Evolutionary conservation across 2,329 filamentous ascomycete species (phyloP), one percentile per base, ranked within the genome.

Genomic region (Ascomycota sp.): DNA sequence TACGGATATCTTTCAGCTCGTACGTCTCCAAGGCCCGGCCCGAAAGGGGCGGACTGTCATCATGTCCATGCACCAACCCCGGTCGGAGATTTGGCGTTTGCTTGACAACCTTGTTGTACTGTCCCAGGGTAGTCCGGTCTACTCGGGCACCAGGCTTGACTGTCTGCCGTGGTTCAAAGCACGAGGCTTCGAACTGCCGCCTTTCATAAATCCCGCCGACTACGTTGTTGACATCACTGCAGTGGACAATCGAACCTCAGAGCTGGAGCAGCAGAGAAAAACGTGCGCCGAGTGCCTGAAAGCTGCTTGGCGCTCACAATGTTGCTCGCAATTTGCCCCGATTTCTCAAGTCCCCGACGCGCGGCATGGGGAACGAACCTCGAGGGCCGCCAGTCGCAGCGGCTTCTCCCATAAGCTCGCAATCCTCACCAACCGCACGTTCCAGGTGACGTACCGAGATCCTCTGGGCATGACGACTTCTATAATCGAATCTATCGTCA

Each of bases 161-260:
- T 75, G 70, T 29, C 45, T 79, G 4, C 51, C 63, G 0, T 75
- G 79, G 57, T 82, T 85, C 38, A 59, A 63, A 8, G 41, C 47
- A 3, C 51, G 65, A 8, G 75, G 72, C 0, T 64, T 74, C 37
- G 52, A 63, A 9, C 52, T 81, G 27, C 77, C 75, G 1, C 55
- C 69, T 0, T 82, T 81, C 40, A 75, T 80, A 27, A 85, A 85
- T 39, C 78, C 79, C 0, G 78, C 78, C 2, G 78, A 85, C 38
- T 76, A 74, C 42, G 48, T 82, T 29, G 75, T 85, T 32, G 78
- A 85, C 38, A 57, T 79, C 21, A 72, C 77, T 2, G 77, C 78
- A 5, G 57, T 82, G 8, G 78, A 85, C 42, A 80, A 72, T 40
- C 65, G 79, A 5, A 73, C 68, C 0, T 60, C 66, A 0, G 72